Percentiles rank a stretch among this genome's conserved stretches.
These are phyloP conservation scores for Yarrowia sp. DNA, from an alignment of 805 yeast genomes.

Conservation along the genomic window DNA sequence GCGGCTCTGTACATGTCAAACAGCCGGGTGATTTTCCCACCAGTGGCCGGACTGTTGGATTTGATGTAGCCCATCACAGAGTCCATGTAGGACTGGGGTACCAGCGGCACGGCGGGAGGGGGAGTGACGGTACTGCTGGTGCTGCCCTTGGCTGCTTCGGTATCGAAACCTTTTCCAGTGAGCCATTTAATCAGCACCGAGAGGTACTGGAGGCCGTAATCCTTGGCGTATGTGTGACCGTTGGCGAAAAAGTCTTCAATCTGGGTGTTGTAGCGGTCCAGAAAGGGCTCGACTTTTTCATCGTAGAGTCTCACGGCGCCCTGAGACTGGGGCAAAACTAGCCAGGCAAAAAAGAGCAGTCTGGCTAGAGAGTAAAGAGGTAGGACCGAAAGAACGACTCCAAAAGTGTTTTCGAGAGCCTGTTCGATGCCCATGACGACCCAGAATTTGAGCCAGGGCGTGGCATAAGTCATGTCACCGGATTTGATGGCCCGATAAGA, in stretches of 20 bases:
- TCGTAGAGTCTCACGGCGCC: constrained; percentile 46
- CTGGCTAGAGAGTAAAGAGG: constrained; percentile 56
- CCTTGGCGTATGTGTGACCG: constrained; percentile 27
- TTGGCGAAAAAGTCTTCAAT: constrained; percentile 36
- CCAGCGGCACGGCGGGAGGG: neutral
- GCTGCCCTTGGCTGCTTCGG: neutral
- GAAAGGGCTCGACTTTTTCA: constrained; percentile 41
- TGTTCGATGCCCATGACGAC: constrained; percentile 49
- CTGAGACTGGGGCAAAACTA: constrained; percentile 51
- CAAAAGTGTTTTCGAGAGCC: constrained; percentile 42
- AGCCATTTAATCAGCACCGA: constrained; percentile 11
- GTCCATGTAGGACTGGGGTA: constrained; percentile 18
- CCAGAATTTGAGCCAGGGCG: constrained; percentile 64
- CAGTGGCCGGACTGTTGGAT: constrained; percentile 2
- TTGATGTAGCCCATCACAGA: constrained; percentile 9
- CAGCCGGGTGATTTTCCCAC: constrained; percentile 8
- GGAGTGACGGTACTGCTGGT: neutral
- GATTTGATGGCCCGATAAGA: constrained; percentile 55
- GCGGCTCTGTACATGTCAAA: constrained; percentile 19
- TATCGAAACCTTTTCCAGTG: constrained; percentile 7
- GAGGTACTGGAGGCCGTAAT: constrained; percentile 30
- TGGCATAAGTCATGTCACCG: constrained; percentile 40
- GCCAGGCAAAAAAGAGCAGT: constrained; percentile 55
- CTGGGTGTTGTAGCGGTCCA: constrained; percentile 38
- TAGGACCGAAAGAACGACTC: constrained; percentile 46